Evolutionary conservation across 768 basidiomycete species (phyloP).

Genomic region (Psilocybe subaeruginosa): DNA sequence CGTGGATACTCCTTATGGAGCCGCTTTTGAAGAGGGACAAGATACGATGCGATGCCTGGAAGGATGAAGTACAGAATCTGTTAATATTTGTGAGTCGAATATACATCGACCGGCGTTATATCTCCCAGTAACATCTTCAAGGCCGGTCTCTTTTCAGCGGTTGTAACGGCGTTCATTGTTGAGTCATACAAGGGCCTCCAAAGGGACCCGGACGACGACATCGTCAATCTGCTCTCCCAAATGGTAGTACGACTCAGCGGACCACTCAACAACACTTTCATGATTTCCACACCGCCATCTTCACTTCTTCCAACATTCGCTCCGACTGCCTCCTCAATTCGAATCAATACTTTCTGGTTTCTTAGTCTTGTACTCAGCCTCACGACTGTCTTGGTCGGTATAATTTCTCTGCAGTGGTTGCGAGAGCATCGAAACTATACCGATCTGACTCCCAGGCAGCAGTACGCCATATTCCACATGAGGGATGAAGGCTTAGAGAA

Average conservation of each 20-base stretch:
- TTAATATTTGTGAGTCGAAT: background rate
- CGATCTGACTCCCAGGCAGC: conserved; percentile 10
- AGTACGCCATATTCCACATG: conserved; percentile 14
- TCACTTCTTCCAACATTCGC: background rate
- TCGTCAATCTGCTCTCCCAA: background rate
- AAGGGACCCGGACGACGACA: background rate
- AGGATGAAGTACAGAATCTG: conserved; percentile 6
- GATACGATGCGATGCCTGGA: background rate
- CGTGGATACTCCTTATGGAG: background rate
- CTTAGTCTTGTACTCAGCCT: conserved; percentile 21
- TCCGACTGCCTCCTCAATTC: background rate
- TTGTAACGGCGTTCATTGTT: conserved; percentile 7
- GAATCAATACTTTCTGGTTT: background rate
- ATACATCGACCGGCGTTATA: background rate
- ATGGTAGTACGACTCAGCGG: background rate
- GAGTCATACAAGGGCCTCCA: conserved; percentile 7
- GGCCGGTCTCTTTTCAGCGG: conserved; percentile 8
- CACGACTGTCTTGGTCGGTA: conserved; percentile 19
- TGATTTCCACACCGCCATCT: background rate
- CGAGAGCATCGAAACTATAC: conserved; percentile 16
- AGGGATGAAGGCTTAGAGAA: conserved; percentile 10
- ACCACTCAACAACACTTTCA: background rate
- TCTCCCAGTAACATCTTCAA: background rate
- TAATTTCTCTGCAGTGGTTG: conserved; percentile 22
- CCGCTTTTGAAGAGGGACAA: conserved; percentile 1